Evolutionary conservation across 257 asterid genomes (phyloP).

Genomic region (Scutellaria galericulata): DNA sequence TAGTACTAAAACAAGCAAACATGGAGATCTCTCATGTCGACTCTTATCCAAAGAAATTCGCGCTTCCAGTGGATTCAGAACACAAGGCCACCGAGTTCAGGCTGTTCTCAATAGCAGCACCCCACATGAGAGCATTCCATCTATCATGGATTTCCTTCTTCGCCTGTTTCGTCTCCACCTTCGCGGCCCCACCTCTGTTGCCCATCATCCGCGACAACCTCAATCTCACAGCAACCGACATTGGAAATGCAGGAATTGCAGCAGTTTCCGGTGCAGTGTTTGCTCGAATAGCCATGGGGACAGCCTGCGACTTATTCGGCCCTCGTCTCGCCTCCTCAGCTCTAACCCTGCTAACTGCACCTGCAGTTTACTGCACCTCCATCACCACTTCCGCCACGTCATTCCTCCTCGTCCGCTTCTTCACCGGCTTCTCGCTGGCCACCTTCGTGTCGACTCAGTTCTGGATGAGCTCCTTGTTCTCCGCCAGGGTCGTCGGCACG

Average conservation of each 20-base stretch:
- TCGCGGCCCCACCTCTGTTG: conserved; percentile 78
- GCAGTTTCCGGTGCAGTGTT: conserved; percentile 82
- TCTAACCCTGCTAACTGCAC: conserved; percentile 66
- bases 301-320: conserved; percentile 79
- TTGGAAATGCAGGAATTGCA: conserved; percentile 84
- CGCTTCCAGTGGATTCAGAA: conserved; percentile 77
- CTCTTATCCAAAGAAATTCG: conserved; percentile 40
- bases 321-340: conserved; percentile 73
- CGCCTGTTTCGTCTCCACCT: conserved; percentile 80
- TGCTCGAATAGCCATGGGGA: conserved; percentile 80
- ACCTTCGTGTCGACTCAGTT: conserved; percentile 85
- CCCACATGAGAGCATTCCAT: conserved; percentile 85
- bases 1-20: neutral
- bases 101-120: conserved; percentile 58
- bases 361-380: conserved; percentile 69
- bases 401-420: conserved; percentile 65
- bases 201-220: conserved; percentile 81
- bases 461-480: conserved; percentile 93
- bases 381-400: conserved; percentile 44
- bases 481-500: conserved; percentile 63
- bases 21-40: conserved; percentile 46
- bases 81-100: conserved; percentile 69
- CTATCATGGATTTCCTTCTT: conserved; percentile 80
- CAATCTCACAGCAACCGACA: conserved; percentile 65
- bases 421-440: conserved; percentile 75